Evolutionary conservation across 2,329 filamentous ascomycete genomes (phyloP).

Genomic region (Trichocomaceae sp.): DNA sequence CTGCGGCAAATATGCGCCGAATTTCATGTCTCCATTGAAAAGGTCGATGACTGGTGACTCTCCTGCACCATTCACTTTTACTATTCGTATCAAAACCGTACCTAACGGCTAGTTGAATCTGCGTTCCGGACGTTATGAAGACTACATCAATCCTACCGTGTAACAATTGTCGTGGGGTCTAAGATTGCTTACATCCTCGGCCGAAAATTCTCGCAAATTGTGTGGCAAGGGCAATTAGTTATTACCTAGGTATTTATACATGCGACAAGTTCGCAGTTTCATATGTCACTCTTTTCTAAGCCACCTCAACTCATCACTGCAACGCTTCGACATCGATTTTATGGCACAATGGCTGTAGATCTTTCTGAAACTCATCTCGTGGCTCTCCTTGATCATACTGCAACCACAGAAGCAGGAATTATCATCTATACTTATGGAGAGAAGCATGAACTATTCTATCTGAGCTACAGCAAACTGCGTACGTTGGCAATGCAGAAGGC

Average conservation of each 20-base stretch:
- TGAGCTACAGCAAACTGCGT: background rate
- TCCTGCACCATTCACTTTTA: background rate
- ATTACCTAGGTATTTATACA: background rate
- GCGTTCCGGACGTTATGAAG: no score
- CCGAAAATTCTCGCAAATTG: background rate
- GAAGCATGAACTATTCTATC: background rate
- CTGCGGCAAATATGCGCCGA: background rate
- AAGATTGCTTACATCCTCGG: no score
- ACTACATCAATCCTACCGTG: no score
- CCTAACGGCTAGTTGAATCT: no score
- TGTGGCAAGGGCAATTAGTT: background rate
- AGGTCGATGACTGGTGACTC: background rate
- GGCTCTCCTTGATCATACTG: background rate
- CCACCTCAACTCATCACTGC: background rate
- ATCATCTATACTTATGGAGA: background rate
- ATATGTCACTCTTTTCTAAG: background rate
- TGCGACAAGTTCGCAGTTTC: background rate
- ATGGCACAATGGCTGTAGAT: background rate
- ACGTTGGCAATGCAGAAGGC: background rate
- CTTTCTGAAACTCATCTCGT: background rate
- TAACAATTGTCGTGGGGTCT: no score
- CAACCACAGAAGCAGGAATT: background rate
- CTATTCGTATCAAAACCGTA: background rate
- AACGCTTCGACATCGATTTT: background rate
- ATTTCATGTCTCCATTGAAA: background rate